Conservation (phyloP, 1,139 yeast species). For the Debaryomyces fabryi region DNA sequence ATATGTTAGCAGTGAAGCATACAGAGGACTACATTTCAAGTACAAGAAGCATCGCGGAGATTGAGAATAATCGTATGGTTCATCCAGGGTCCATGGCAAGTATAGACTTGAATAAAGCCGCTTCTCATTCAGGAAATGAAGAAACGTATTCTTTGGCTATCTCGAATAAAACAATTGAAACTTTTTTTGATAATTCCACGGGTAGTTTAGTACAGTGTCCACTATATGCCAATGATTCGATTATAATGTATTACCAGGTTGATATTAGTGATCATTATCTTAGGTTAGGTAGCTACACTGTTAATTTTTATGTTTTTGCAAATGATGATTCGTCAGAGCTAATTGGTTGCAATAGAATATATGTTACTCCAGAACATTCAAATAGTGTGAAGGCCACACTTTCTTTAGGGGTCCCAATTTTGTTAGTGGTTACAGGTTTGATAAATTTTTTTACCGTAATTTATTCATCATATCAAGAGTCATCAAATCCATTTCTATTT, state of each 20-base stretch:
- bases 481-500: constrained; percentile 58
- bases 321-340: constrained; percentile 36
- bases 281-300: constrained; percentile 46
- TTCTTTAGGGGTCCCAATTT: constrained; percentile 40
- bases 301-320: constrained; percentile 40
- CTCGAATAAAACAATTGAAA: constrained; percentile 25
- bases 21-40: constrained; percentile 26
- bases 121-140: not conserved
- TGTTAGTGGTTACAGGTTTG: constrained; percentile 45
- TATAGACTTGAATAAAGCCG: not conserved
- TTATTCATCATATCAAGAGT: constrained; percentile 63
- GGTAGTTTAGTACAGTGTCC: constrained; percentile 44
- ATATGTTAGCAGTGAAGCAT: constrained; percentile 44
- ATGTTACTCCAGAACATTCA: constrained; percentile 52
- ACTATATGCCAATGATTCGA: constrained; percentile 41
- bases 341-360: constrained; percentile 51
- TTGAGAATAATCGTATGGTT: not conserved
- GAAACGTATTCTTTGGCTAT: not conserved
- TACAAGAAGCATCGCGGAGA: constrained; percentile 22
- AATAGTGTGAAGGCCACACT: constrained; percentile 37
- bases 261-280: constrained; percentile 37
- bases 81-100: not conserved
- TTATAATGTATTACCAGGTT: constrained; percentile 42
- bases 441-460: constrained; percentile 47
- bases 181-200: constrained; percentile 29